Conservation (phyloP, 257 asterid genomes). For the Thymus mandschuricus region DNA sequence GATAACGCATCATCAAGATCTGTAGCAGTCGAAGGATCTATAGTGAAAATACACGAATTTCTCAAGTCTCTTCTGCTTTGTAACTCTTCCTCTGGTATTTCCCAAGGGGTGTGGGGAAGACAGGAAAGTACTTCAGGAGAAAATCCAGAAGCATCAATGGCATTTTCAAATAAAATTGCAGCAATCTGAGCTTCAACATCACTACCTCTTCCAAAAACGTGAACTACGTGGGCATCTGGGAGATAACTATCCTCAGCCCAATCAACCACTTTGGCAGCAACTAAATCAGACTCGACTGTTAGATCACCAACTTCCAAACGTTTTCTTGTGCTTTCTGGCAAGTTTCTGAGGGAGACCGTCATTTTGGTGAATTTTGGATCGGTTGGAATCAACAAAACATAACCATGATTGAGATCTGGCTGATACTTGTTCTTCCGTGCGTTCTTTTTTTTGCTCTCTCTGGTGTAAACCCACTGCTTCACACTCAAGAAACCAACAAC, state of each 20-base stretch:
- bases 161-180: slow-evolving; percentile 77
- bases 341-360: slow-evolving; percentile 55
- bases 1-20: slow-evolving; percentile 96
- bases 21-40: slow-evolving; percentile 82
- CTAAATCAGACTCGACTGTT: slow-evolving; percentile 67
- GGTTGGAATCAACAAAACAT: slow-evolving; percentile 59
- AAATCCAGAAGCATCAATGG: slow-evolving; percentile 71
- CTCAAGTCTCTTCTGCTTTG: slow-evolving; percentile 64
- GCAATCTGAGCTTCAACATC: slow-evolving; percentile 78
- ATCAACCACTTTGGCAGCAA: slow-evolving; percentile 69
- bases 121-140: slow-evolving; percentile 63
- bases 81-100: slow-evolving; percentile 63
- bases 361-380: slow-evolving; percentile 81
- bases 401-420: slow-evolving; percentile 45
- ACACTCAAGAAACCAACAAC: slow-evolving; percentile 73
- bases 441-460: slow-evolving; percentile 57
- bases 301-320: slow-evolving; percentile 71
- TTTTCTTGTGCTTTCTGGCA: slow-evolving; percentile 58
- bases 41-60: slow-evolving; percentile 68
- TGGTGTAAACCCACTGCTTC: slow-evolving; percentile 61
- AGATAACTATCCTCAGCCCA: slow-evolving; percentile 75
- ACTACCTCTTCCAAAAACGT: slow-evolving; percentile 78
- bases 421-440: slow-evolving; percentile 49
- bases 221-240: slow-evolving; percentile 64
- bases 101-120: slow-evolving; percentile 69